Base-by-base conservation (phyloP, 192 early-diverging fungal species). In the Phlyctochytrium bullatum region DNA sequence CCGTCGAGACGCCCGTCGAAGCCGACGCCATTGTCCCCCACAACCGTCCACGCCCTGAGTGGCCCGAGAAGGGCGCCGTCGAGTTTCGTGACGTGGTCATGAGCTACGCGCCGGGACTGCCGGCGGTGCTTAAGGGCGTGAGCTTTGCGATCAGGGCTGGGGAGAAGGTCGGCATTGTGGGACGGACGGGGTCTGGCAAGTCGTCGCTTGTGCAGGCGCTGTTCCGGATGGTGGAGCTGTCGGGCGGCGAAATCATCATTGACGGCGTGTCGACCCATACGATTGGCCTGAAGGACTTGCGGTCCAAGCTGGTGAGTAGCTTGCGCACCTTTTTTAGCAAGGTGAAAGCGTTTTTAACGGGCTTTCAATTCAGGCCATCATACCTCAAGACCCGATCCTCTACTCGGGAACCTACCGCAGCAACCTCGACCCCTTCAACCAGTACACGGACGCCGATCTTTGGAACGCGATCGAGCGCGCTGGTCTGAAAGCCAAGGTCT, bases 331-430 rank as follows among this genome's bases (percentile, higher is more conserved):
- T n/a, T n/a, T n/a, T n/a, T n/a, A n/a, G n/a, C n/a, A n/a, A n/a
- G n/a, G n/a, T n/a, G n/a, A n/a, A n/a, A n/a, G n/a, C n/a, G n/a
- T n/a, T n/a, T n/a, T n/a, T n/a, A n/a, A n/a, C n/a, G n/a, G n/a
- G n/a, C n/a, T n/a, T n/a, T n/a, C n/a, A n/a, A n/a, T n/a, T n/a
- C n/a, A n/a, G n/a, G n/a, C 92, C 0, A 91, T 98, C 58, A 93
- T 98, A 70, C 92, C 94, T 36, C 93, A 98, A 78, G 94, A 96
- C 51, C 93, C 93, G 2, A 85, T 91, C 28, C 67, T 86, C 25
- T 86, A 85, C 35, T 80, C 69, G 47, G 80, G 79, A 25, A 69
- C 75, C 0, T 77, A 76, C 61, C 73, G 81, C 25, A 65, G 52
- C 36, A 95, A 95, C 68, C 71, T 95, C 12, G 93, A 93, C 63